These are phyloP conservation scores for Coprinopsis marcescibilis DNA, from an alignment of 768 basidiomycete genomes.

Conservation along the genomic window DNA sequence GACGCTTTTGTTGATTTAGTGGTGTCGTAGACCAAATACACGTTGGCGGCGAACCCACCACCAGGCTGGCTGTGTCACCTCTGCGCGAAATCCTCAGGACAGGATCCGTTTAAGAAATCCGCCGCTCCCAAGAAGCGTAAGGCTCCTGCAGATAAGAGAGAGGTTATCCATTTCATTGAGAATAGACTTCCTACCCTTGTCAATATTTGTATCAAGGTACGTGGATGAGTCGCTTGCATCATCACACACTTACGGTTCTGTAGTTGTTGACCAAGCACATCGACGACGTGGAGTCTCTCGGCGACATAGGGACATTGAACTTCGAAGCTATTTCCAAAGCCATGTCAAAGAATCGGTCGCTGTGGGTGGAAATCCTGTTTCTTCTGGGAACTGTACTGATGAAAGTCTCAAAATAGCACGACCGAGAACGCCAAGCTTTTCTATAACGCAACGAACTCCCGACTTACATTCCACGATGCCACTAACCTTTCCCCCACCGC, in stretches of 20 bases:
- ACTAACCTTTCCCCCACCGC: constrained; percentile 78
- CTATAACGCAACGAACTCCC: constrained; percentile 65
- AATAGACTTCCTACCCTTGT: constrained; percentile 65
- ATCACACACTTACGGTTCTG: no score
- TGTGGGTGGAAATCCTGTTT: constrained; percentile 49
- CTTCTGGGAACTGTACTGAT: not conserved
- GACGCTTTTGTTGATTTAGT: not conserved
- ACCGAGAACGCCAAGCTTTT: constrained; percentile 78
- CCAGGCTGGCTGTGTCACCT: constrained; percentile 80
- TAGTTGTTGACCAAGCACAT: constrained; percentile 84
- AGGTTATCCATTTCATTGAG: constrained; percentile 64
- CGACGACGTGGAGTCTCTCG: constrained; percentile 82
- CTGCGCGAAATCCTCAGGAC: constrained; percentile 74
- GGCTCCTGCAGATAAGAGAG: constrained; percentile 59
- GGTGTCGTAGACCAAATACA: constrained; percentile 73
- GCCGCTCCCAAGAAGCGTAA: constrained; percentile 56
- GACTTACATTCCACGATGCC: constrained; percentile 77
- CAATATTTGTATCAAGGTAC: constrained; percentile 74
- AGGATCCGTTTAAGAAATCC: constrained; percentile 84
- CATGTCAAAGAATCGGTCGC: constrained; percentile 69
- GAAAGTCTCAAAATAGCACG: constrained; percentile 41
- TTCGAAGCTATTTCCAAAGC: constrained; percentile 81
- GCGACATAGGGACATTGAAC: constrained; percentile 82
- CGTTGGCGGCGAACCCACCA: constrained; percentile 62
- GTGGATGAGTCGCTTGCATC: constrained; percentile 65